phyloP scores from a whole-genome alignment of 305 asterid genomes.

The Solanum aculeatissimum region DNA sequence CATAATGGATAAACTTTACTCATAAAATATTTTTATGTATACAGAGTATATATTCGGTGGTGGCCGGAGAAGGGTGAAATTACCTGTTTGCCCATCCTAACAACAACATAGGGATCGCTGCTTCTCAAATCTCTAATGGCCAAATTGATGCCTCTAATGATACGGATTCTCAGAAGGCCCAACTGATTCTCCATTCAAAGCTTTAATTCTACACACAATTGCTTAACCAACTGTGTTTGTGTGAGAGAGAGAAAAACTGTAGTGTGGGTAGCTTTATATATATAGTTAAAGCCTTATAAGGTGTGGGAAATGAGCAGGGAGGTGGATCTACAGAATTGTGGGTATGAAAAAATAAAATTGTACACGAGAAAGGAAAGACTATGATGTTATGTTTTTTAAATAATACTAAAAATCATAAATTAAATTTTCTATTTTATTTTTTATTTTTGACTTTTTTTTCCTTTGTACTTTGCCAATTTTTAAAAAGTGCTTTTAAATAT shows the following conservation, averaged over 20 bases:
- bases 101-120: conserved; percentile 36
- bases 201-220: not conserved
- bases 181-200: conserved; percentile 16
- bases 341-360: not conserved
- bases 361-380: not conserved
- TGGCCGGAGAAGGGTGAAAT: not conserved
- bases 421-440: too few species aligned
- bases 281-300: not conserved
- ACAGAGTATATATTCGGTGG: not conserved
- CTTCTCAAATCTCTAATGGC: conserved; percentile 23
- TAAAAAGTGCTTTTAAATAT: too few species aligned
- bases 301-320: not conserved
- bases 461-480: too few species aligned
- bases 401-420: too few species aligned
- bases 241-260: not conserved
- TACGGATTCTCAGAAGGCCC: conserved; percentile 22
- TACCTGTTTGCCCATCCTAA: conserved; percentile 30
- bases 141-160: conserved; percentile 27
- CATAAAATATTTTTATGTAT: too few species aligned
- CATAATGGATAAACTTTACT: too few species aligned
- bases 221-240: not conserved
- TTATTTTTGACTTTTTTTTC: too few species aligned
- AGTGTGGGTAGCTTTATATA: not conserved
- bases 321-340: not conserved
- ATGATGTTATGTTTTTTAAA: too few species aligned